A percentile compares a stretch with the other conserved stretches of the same genome.
phyloP scores from a whole-genome alignment of 108 stramenopile species.

The Schizochytrium sp. region DNA sequence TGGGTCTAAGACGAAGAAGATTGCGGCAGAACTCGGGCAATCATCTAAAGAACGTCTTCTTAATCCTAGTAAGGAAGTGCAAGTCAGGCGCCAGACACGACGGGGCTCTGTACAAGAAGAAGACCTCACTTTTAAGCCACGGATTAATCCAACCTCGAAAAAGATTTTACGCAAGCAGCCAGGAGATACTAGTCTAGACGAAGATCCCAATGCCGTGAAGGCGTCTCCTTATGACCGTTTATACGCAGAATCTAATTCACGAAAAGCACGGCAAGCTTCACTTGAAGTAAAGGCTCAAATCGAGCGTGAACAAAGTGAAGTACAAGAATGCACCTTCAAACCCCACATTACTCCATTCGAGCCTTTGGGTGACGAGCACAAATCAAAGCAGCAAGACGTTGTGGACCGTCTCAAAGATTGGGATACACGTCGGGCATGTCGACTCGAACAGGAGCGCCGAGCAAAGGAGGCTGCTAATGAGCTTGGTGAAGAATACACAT shows the following conservation, averaged over 20 bases:
- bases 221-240: not conserved
- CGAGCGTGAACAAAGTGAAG: not conserved
- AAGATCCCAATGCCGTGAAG: not conserved
- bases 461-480: not conserved
- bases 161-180: not conserved
- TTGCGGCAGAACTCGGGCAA: slow-evolving; percentile 42
- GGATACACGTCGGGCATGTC: not conserved
- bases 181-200: not conserved
- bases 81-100: not conserved
- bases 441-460: not conserved
- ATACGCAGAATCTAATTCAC: slow-evolving; percentile 25
- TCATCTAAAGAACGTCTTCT: slow-evolving; percentile 8
- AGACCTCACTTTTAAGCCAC: slow-evolving; percentile 25
- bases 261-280: slow-evolving; percentile 7
- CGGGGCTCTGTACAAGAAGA: not conserved
- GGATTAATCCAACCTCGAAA: slow-evolving; percentile 26
- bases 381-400: slow-evolving; percentile 19
- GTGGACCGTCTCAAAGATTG: slow-evolving; percentile 44
- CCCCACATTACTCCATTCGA: slow-evolving; percentile 15
- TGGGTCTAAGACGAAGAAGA: not conserved
- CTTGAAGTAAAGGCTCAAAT: not conserved
- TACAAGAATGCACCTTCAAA: slow-evolving; percentile 58
- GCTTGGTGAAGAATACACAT: slow-evolving; percentile 51
- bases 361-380: slow-evolving; percentile 13
- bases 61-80: not conserved